These are phyloP conservation scores for Chenopodium berlandieri DNA, from an alignment of 148 eudicot species.

Conservation along the genomic window DNA sequence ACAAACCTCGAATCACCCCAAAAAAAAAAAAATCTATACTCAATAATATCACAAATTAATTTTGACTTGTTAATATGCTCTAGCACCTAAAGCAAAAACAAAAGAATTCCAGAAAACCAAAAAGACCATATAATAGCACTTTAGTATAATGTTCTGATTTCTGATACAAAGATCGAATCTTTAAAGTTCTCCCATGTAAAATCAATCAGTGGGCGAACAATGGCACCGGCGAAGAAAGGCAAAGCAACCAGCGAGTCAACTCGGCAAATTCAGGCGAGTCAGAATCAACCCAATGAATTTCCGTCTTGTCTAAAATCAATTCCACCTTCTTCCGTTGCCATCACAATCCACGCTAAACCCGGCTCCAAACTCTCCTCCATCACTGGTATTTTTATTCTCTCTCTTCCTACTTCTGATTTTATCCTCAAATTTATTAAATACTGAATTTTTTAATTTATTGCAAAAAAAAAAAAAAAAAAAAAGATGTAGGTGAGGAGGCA, in stretches of 20 bases:
- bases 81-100: not conserved
- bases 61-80: too few relatives aligned
- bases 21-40: too few relatives aligned
- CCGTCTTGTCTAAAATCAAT: conserved; percentile 63
- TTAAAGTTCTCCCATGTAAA: not conserved
- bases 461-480: not conserved
- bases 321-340: conserved; percentile 72
- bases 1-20: too few relatives aligned
- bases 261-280: conserved; percentile 1
- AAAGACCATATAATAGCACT: not conserved
- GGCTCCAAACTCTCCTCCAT: conserved; percentile 83
- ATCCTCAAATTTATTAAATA: not conserved
- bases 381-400: conserved; percentile 46
- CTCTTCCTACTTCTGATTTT: not conserved
- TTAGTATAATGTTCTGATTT: too few relatives aligned
- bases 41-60: too few relatives aligned
- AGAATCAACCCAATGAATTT: conserved; percentile 27
- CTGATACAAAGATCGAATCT: not conserved
- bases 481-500: conserved; percentile 81
- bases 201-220: not conserved
- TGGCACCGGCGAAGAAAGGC: conserved; percentile 69
- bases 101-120: too few relatives aligned
- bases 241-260: conserved; percentile 51
- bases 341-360: conserved; percentile 93
- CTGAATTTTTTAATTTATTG: not conserved